Evolutionary conservation across 2,329 filamentous ascomycete genomes (phyloP).

Genomic region (Cladosporium oxysporum): DNA sequence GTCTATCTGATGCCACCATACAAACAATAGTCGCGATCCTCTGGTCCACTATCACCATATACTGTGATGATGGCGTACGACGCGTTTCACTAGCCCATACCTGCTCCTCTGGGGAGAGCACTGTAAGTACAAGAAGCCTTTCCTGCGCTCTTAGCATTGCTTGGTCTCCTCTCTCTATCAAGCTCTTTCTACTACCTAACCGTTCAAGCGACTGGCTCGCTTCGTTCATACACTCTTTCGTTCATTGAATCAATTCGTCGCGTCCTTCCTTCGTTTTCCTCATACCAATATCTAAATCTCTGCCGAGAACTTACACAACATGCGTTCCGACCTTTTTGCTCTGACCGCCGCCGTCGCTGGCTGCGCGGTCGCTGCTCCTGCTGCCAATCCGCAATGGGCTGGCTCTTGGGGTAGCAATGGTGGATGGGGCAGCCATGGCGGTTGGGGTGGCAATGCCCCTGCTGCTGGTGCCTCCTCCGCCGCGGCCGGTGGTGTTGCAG

Average conservation of each 20-base stretch:
- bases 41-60: neutral
- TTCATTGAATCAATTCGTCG: neutral
- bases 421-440: constrained; percentile 8
- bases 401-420: constrained; percentile 10
- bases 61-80: neutral
- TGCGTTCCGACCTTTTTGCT: constrained; percentile 18
- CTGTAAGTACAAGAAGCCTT: constrained; percentile 17
- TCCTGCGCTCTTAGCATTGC: constrained; percentile 13
- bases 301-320: neutral
- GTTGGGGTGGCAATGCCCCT: neutral
- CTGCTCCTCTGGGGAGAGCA: neutral
- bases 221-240: constrained; percentile 5
- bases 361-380: constrained; percentile 17
- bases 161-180: constrained; percentile 13
- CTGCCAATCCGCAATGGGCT: constrained; percentile 13
- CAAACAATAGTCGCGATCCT: neutral
- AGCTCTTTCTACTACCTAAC: constrained; percentile 1
- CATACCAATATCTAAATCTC: neutral
- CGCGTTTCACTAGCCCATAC: constrained; percentile 8
- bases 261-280: neutral
- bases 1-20: constrained; percentile 1
- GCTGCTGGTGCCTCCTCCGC: neutral
- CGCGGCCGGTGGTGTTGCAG: neutral
- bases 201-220: constrained; percentile 19
- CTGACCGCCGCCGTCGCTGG: constrained; percentile 18